Conservation (phyloP, 768 basidiomycete genomes). For the Hericium rajendrae region DNA sequence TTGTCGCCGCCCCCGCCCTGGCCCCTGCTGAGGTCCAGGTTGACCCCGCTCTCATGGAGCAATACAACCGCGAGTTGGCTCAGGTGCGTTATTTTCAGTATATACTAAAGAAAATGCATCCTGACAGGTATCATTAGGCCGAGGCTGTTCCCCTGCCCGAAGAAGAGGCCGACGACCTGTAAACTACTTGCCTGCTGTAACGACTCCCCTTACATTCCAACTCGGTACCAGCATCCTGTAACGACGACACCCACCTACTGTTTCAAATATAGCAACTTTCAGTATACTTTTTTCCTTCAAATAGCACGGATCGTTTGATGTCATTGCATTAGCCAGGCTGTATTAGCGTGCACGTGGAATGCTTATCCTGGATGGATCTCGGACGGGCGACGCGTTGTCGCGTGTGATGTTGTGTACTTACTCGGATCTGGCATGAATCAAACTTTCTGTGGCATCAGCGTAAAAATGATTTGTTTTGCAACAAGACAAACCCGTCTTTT, state of each 20-base stretch:
- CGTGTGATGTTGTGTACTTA: not conserved
- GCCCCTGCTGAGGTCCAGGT: constrained; percentile 88
- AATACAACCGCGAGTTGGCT: constrained; percentile 73
- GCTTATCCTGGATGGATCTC: not conserved
- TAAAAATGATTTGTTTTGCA: too few relatives aligned
- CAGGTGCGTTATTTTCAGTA: constrained; percentile 30
- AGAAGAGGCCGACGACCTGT: constrained; percentile 81
- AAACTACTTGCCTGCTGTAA: constrained; percentile 17
- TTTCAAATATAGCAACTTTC: not conserved
- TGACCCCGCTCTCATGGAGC: constrained; percentile 65
- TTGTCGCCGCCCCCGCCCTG: constrained; percentile 93
- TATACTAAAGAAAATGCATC: not conserved
- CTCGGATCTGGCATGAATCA: not conserved
- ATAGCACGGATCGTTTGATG: not conserved
- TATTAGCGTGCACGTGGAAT: not conserved
- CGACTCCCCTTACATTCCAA: not conserved
- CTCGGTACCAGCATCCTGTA: not conserved
- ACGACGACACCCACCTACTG: not conserved
- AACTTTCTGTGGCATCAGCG: too few relatives aligned
- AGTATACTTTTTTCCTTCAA: not conserved
- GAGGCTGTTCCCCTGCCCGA: constrained; percentile 92
- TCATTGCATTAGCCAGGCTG: not conserved
- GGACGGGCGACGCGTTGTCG: not conserved
- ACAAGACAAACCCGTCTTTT: too few relatives aligned
- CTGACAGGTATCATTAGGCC: constrained; percentile 40